Conservation (phyloP, 2,329 filamentous ascomycete species). For the Coleophoma eucalyptorum region DNA sequence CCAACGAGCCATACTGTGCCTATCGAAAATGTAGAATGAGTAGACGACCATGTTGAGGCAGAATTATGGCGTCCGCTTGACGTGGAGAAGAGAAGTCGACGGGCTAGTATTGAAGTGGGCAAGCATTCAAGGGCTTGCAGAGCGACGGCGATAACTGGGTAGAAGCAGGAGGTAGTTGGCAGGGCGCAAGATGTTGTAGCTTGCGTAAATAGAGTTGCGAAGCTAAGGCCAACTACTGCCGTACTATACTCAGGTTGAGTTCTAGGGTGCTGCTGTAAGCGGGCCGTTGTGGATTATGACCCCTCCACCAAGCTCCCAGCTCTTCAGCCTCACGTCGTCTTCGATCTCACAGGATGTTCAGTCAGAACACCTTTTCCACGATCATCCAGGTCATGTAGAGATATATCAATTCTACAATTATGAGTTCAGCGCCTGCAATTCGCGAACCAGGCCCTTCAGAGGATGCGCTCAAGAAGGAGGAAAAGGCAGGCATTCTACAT, state of each 20-base stretch:
- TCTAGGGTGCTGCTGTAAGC: no score
- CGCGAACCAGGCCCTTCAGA: constrained; percentile 15
- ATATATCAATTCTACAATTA: constrained; percentile 5
- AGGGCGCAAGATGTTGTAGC: no score
- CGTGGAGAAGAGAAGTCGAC: neutral
- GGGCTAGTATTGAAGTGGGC: neutral
- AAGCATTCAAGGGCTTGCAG: no score
- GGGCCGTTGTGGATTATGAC: no score
- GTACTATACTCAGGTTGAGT: no score
- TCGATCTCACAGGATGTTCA: neutral
- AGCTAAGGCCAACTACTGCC: no score
- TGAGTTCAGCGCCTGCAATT: constrained; percentile 12
- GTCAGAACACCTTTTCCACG: no score
- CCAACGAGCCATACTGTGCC: constrained; percentile 68
- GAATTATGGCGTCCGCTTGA: neutral
- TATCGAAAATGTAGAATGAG: constrained; percentile 98
- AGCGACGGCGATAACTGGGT: no score
- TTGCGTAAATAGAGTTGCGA: no score
- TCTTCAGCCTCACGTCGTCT: constrained; percentile 3
- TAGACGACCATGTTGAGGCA: constrained; percentile 76
- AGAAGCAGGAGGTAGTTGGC: no score
- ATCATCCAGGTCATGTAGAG: constrained; percentile 6
- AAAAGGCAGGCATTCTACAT: constrained; percentile 34
- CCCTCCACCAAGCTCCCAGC: neutral
- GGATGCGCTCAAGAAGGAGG: constrained; percentile 21